Base-by-base conservation (phyloP, 2,329 filamentous ascomycete species). In the Penicillium sp. region DNA sequence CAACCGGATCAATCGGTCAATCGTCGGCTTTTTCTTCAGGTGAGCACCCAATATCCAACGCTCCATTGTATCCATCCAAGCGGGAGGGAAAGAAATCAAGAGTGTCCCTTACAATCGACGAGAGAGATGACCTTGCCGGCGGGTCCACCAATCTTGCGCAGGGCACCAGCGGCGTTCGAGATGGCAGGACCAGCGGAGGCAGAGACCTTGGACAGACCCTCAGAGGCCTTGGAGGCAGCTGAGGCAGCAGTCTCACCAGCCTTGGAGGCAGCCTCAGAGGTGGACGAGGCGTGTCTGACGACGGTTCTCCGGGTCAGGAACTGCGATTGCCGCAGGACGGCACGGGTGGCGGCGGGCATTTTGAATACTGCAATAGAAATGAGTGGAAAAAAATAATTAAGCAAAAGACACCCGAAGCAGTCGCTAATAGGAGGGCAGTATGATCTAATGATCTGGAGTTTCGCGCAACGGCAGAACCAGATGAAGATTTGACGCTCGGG, bases 201-300 rank as follows among this genome's bases (percentile, higher is more conserved):
- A 62, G 88, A 82, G 69, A 94, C 92, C 72, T 87, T 86, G 67
- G 89, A 90, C 53, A 97, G 84, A 62, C 91, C 91, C 78, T 96
- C 83, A 63, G 87, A 83, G 56, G 91, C 91, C 82, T 91, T 91
- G 28, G 76, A 75, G 22, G 70, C 71, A 54, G 71, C 67, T 44
- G 73, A 71, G 42, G 75, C 72, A 38, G 74, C 75, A 52, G 72
- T 63, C 60, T 79, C 75, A 64, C 76, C 72, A 44, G 76, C 74
- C 69, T 78, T 79, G 50, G 70, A 68, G 53, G 77, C 76, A 48
- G 75, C 72, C 60, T 79, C 75, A 38, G 75, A 70, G 58, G 75
- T 73, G 53, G 76, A 76, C 50, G 78, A 80, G 61, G 77, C 74
- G 67, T 78, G 71, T 72, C 78, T 75, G 68, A 77, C 71, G 60